Evolutionary conservation across 768 basidiomycete genomes (phyloP), one percentile per base, ranked within the genome.

Genomic region (Sarcomyxa edulis): DNA sequence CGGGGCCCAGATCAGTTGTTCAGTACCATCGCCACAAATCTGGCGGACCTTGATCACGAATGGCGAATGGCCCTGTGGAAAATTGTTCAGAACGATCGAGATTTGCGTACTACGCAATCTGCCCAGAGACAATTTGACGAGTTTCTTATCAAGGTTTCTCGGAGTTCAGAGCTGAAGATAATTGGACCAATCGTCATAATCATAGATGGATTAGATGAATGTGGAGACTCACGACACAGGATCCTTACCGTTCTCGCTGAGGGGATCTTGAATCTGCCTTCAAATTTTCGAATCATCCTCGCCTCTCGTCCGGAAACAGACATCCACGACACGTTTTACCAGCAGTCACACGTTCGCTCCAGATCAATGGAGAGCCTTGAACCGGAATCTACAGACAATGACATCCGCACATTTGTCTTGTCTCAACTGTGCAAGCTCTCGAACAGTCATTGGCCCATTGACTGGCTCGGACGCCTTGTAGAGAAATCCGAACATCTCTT

Each of bases 21-120:
- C 41, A 48, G 47, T 21, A 65, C 64, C 1, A 53, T 66, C 25
- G 55, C 61, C 18, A 14, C 9, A 9, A 22, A 40, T 16, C 20
- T 64, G 2, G 54, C 59, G 3, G 40, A 40, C 32, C 30, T 40
- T 12, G 44, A 53, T 32, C 32, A 32, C 5, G 16, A 33, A 6
- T 33, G 36, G 30, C 31, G 25, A 16, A 29, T 11, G 10, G 18
- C 34, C 23, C 27, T 48, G 9, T 24, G 39, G 7, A 11, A 32
- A 21, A 23, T 22, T 23, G 39, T 48, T 25, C 21, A 31, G 16
- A 35, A 20, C 7, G 31, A 41, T 11, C 39, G 7, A 11, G 38
- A 42, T 11, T 23, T 52, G 8, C 40, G 46, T 31, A 11, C 12
- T 9, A 18, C 42, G 20, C 37, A 14, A 19, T 40, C 48, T 15